phyloP scores from a whole-genome alignment of 257 asterid species.

The Ballota nigra region DNA sequence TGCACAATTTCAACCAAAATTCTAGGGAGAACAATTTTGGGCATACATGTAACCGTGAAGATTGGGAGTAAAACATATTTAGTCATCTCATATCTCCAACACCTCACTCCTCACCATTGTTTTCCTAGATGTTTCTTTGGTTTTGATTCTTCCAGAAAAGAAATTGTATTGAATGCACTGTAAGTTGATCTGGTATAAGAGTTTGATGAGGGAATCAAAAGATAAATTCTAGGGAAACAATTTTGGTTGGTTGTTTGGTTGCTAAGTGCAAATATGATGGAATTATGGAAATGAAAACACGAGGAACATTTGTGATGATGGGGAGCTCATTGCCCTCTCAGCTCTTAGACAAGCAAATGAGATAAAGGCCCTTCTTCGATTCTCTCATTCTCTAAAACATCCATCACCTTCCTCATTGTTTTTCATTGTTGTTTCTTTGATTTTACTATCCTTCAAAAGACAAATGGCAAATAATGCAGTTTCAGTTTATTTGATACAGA shows the following conservation, averaged over 20 bases:
- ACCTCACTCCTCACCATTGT: background rate
- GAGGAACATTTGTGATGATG: background rate
- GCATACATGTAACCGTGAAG: background rate
- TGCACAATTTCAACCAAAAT: background rate
- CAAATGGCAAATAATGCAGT: background rate
- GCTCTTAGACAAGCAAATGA: background rate
- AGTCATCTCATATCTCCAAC: background rate
- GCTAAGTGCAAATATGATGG: background rate
- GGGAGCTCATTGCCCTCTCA: background rate
- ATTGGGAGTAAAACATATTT: background rate
- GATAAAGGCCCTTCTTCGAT: background rate
- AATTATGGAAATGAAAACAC: background rate
- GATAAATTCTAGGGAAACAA: background rate
- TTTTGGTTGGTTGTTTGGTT: background rate
- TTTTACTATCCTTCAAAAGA: background rate
- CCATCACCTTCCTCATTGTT: background rate
- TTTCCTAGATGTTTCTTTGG: background rate
- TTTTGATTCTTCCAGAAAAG: background rate
- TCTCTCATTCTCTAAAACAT: background rate
- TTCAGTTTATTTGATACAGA: conserved; percentile 19
- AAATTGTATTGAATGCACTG: background rate
- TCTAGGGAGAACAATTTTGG: background rate
- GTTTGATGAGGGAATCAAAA: background rate
- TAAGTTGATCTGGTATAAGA: background rate
- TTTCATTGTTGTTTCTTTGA: background rate